Evolutionary conservation across 768 basidiomycete species (phyloP), one percentile per base, ranked within the genome.

Genomic region (Dacryopinax primogenitus): DNA sequence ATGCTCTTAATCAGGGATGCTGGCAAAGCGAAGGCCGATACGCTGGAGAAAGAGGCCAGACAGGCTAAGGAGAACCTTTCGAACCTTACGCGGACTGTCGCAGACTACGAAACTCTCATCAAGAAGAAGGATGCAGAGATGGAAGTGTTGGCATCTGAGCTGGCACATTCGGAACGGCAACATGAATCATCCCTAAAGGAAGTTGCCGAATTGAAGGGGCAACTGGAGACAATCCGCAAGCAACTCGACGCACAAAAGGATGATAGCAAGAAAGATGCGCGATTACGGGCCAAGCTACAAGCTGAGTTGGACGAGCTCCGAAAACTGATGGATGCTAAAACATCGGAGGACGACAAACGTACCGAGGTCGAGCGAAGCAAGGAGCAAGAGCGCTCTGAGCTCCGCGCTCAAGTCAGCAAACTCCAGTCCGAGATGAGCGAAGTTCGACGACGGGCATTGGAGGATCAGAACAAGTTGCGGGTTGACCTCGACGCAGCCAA

Each of bases 261-360:
- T 33, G 85, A 84, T 61, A 77, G 79, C 39, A 73, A 86, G 74
- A 77, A 81, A 35, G 74, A 77, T 1, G 72, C 76, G 11, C 69
- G 69, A 3, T 76, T 80, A 1, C 84, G 83, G 30, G 76, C 77
- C 30, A 88, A 86, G 70, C 77, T 95, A 1, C 85, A 90, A 70
- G 82, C 80, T 39, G 94, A 96, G 74, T 78, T 96, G 12, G 93
- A 95, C 70, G 87, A 90, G 67, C 79, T 98, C 7, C 86, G 93
- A 6, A 77, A 82, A n/a, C 77, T 89, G 15, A 83, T 96, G 77
- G 85, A 86, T 51, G 88, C 89, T 0, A 96, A 92, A 74, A 82
- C 86, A 0, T 86, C 85, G 28, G 93, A 97, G 73, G 93, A 92
- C 70, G 87, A 83, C 9, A 86, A 86, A 33, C 83, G 90, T 18